phyloP scores from a whole-genome alignment of 2,329 filamentous ascomycete species.

The Plenodomus biglobosus region DNA sequence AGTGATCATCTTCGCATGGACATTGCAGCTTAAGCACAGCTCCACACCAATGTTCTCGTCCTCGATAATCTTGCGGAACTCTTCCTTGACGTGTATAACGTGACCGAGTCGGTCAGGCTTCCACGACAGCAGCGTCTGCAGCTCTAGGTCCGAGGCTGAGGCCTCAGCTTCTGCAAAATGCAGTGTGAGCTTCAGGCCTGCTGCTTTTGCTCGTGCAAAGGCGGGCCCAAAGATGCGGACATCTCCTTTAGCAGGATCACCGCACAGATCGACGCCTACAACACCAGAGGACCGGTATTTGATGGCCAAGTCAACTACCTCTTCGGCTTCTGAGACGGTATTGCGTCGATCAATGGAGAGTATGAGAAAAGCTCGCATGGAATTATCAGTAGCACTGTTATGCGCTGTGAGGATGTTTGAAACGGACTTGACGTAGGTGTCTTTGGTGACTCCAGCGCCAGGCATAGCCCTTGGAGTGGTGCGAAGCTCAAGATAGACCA shows the following conservation, averaged over 20 bases:
- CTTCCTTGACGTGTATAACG: conserved; percentile 71
- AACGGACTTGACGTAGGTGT: conserved; percentile 66
- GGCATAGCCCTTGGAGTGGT: conserved; percentile 72
- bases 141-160: conserved; percentile 61
- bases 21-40: conserved; percentile 79
- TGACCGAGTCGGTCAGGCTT: conserved; percentile 71
- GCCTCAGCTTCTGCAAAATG: conserved; percentile 74
- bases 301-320: conserved; percentile 65
- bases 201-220: conserved; percentile 58
- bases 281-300: conserved; percentile 58
- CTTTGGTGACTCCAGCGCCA: conserved; percentile 57
- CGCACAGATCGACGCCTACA: conserved; percentile 77
- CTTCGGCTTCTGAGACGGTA: conserved; percentile 59
- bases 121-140: conserved; percentile 66
- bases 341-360: conserved; percentile 73
- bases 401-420: conserved; percentile 63
- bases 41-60: conserved; percentile 65
- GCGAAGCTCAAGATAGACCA: conserved; percentile 76
- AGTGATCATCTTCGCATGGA: conserved; percentile 70
- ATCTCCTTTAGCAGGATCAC: conserved; percentile 67
- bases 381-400: conserved; percentile 40
- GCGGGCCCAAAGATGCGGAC: conserved; percentile 61
- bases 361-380: conserved; percentile 66
- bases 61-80: conserved; percentile 59
- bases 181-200: conserved; percentile 66